phyloP scores from a whole-genome alignment of 2,329 filamentous ascomycete species.

The Reticulascus tulasneorum region DNA sequence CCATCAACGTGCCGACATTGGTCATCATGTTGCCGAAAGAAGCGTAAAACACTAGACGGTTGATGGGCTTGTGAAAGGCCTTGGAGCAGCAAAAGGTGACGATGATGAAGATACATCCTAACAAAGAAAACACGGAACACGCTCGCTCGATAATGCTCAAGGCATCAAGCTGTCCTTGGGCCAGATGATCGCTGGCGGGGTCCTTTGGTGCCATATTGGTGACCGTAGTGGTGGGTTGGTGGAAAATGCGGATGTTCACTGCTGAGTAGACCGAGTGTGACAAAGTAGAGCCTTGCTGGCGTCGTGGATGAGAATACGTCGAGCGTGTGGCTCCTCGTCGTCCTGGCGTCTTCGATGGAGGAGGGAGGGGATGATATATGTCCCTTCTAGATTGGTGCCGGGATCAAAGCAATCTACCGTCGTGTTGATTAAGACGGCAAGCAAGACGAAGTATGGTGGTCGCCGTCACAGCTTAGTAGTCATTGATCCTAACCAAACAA shows the following conservation, averaged over 20 bases:
- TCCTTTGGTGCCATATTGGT: neutral
- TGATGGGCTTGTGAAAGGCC: constrained; percentile 81
- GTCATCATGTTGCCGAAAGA: constrained; percentile 76
- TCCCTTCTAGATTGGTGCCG: too few species aligned
- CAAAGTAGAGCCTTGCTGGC: too few species aligned
- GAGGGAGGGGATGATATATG: too few species aligned
- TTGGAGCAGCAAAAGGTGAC: constrained; percentile 64
- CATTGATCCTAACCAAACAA: too few species aligned
- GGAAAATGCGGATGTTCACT: neutral
- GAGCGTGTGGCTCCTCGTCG: too few species aligned
- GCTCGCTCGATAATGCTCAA: constrained; percentile 63
- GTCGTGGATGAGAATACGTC: too few species aligned
- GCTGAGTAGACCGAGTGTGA: too few species aligned
- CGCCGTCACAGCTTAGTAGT: too few species aligned
- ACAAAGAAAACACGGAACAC: constrained; percentile 66
- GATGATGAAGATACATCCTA: constrained; percentile 70
- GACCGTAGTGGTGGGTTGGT: constrained; percentile 1
- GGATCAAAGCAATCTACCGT: too few species aligned
- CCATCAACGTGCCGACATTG: constrained; percentile 73
- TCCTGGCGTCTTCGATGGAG: too few species aligned
- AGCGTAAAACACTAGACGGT: constrained; percentile 78
- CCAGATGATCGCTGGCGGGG: constrained; percentile 2
- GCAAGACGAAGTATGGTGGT: too few species aligned
- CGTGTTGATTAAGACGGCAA: too few species aligned
- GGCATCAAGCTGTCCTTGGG: constrained; percentile 39